phyloP scores from a whole-genome alignment of 75 land plant genomes.

The Larix kaempferi region DNA sequence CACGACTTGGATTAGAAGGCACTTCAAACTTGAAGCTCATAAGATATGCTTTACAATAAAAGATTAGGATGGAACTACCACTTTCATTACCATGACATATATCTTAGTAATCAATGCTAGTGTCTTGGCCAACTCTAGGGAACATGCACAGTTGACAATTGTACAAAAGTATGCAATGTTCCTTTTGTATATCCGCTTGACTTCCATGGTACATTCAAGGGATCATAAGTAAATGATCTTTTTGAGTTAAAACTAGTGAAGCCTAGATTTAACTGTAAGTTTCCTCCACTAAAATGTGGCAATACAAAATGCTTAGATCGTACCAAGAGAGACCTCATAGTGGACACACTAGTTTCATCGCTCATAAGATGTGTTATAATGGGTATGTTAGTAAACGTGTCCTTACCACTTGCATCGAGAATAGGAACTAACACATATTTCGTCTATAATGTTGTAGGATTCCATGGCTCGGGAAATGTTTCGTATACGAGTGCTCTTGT shows the following conservation, averaged over 20 bases:
- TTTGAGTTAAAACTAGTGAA: not conserved
- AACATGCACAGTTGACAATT: constrained; percentile 60
- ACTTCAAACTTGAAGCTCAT: constrained; percentile 78
- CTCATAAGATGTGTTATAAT: constrained; percentile 59
- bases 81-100: constrained; percentile 96
- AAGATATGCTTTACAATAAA: constrained; percentile 69
- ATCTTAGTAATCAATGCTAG: constrained; percentile 86
- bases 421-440: constrained; percentile 91
- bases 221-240: not conserved
- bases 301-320: constrained; percentile 47
- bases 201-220: not conserved
- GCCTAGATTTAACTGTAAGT: constrained; percentile 46
- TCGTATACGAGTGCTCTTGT: constrained; percentile 55
- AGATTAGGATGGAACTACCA: constrained; percentile 73
- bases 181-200: constrained; percentile 5
- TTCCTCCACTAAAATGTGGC: constrained; percentile 36
- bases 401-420: constrained; percentile 75
- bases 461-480: constrained; percentile 65
- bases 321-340: constrained; percentile 59
- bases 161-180: constrained; percentile 31
- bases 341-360: constrained; percentile 57
- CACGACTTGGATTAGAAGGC: constrained; percentile 42
- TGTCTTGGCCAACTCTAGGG: constrained; percentile 79
- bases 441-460: constrained; percentile 77
- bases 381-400: constrained; percentile 74